phyloP scores from a whole-genome alignment of 2,329 filamentous ascomycete species.

The Meredithiella fracta region DNA sequence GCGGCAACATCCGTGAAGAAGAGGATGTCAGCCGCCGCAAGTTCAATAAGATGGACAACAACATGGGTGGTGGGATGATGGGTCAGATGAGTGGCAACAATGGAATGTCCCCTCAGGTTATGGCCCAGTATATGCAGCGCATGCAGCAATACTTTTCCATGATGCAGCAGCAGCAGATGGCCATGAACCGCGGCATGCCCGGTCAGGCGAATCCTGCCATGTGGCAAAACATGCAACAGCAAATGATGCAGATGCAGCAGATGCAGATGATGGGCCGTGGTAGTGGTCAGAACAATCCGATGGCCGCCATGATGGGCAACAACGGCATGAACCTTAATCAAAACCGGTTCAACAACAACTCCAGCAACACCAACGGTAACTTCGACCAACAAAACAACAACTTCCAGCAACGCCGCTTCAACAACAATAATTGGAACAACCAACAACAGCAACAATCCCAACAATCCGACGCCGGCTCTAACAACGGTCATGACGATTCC shows the following conservation, averaged over 20 bases:
- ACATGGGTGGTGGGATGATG: slow-evolving; percentile 21
- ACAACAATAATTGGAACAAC: slow-evolving; percentile 17
- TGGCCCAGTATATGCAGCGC: slow-evolving; percentile 95
- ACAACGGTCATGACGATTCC: slow-evolving; percentile 20
- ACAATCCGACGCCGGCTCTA: slow-evolving; percentile 16
- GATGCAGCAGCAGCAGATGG: slow-evolving; percentile 71
- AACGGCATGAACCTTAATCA: slow-evolving; percentile 36
- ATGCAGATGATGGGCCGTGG: slow-evolving; percentile 31
- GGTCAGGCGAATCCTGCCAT: slow-evolving; percentile 34
- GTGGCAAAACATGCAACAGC: slow-evolving; percentile 63
- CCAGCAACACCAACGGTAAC: slow-evolving; percentile 16
- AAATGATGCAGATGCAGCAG: slow-evolving; percentile 63
- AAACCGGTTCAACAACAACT: slow-evolving; percentile 27
- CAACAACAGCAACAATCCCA: slow-evolving; percentile 17
- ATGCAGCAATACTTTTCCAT: slow-evolving; percentile 96
- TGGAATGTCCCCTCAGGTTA: slow-evolving; percentile 86
- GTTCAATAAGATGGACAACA: slow-evolving; percentile 38
- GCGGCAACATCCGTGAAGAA: slow-evolving; percentile 85
- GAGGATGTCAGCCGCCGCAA: slow-evolving; percentile 54
- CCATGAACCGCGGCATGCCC: slow-evolving; percentile 58
- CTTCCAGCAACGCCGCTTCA: slow-evolving; percentile 14
- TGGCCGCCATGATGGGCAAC: slow-evolving; percentile 30
- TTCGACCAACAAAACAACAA: slow-evolving; percentile 11
- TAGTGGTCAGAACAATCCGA: slow-evolving; percentile 18
- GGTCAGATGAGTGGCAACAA: slow-evolving; percentile 30